phyloP scores from a whole-genome alignment of 495 filamentous ascomycete species.

The Platismatia glauca region DNA sequence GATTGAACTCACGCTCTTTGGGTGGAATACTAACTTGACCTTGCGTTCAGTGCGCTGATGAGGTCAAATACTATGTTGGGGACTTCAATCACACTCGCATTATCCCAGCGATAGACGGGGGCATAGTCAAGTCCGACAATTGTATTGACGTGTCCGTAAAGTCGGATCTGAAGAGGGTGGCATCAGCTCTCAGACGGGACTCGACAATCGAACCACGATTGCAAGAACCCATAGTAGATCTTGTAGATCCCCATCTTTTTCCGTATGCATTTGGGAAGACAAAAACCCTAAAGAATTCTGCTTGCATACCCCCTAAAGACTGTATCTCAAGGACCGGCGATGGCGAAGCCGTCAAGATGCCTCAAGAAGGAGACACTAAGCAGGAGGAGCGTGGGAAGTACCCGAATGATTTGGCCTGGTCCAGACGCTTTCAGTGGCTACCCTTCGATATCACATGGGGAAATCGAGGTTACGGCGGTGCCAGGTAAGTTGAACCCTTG shows the following conservation, averaged over 20 bases:
- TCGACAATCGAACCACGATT: slow-evolving; percentile 15
- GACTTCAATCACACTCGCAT: slow-evolving; percentile 13
- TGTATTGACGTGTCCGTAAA: slow-evolving; percentile 24
- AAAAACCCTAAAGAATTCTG: slow-evolving; percentile 26
- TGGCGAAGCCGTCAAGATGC: slow-evolving; percentile 26
- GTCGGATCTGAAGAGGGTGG: slow-evolving; percentile 28
- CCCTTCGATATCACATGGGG: slow-evolving; percentile 34
- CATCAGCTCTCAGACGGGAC: slow-evolving; percentile 20
- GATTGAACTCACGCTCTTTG: neutral
- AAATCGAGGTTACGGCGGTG: slow-evolving; percentile 3
- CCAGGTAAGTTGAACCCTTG: too few relatives aligned
- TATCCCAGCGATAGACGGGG: slow-evolving; percentile 20
- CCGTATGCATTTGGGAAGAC: slow-evolving; percentile 37
- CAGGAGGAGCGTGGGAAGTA: slow-evolving; percentile 30
- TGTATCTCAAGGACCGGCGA: slow-evolving; percentile 25
- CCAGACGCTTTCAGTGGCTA: slow-evolving; percentile 33
- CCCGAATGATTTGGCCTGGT: slow-evolving; percentile 37
- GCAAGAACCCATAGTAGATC: slow-evolving; percentile 24
- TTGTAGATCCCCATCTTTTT: slow-evolving; percentile 38
- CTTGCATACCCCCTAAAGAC: slow-evolving; percentile 26
- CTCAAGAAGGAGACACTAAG: slow-evolving; percentile 7
- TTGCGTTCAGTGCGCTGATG: slow-evolving; percentile 25
- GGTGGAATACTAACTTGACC: neutral
- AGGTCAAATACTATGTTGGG: slow-evolving; percentile 26
- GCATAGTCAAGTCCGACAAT: slow-evolving; percentile 30